These are phyloP conservation scores for Salvia rosmarinus DNA, from an alignment of 257 asterid species.

Conservation along the genomic window DNA sequence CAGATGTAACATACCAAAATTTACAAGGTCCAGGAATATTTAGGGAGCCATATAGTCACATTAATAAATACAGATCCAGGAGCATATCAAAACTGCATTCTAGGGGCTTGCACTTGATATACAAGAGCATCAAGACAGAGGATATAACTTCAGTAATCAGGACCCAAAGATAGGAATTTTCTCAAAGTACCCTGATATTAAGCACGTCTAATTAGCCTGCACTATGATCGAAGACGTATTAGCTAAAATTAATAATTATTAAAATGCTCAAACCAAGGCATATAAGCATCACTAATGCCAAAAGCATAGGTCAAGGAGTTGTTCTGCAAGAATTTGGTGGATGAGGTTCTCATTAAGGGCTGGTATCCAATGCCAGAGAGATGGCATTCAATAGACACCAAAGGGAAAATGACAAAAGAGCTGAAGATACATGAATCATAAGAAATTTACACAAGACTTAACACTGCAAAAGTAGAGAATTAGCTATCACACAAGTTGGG, in stretches of 20 bases:
- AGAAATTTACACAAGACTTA: neutral
- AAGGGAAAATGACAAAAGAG: neutral
- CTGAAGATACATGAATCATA: neutral
- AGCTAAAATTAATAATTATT: neutral
- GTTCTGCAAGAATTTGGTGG: neutral
- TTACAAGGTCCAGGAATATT: neutral
- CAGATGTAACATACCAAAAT: conserved; percentile 23
- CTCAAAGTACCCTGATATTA: neutral
- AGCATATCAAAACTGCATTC: conserved; percentile 21
- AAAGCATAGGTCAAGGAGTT: neutral
- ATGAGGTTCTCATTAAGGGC: neutral
- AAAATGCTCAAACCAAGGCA: neutral
- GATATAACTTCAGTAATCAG: neutral
- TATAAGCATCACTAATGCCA: neutral
- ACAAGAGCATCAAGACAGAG: conserved; percentile 5
- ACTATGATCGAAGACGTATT: neutral
- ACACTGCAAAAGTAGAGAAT: neutral
- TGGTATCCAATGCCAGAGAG: neutral
- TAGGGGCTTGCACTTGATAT: conserved; percentile 18
- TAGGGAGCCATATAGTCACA: neutral
- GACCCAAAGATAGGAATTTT: neutral
- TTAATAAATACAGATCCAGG: neutral
- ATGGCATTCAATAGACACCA: neutral
- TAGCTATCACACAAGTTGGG: no score
- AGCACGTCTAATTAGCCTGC: neutral